A percentile compares a stretch with the other conserved stretches of the same genome.
These are phyloP conservation scores for Aspergillus saccharolyticus DNA, from an alignment of 495 filamentous ascomycete species.

Conservation along the genomic window DNA sequence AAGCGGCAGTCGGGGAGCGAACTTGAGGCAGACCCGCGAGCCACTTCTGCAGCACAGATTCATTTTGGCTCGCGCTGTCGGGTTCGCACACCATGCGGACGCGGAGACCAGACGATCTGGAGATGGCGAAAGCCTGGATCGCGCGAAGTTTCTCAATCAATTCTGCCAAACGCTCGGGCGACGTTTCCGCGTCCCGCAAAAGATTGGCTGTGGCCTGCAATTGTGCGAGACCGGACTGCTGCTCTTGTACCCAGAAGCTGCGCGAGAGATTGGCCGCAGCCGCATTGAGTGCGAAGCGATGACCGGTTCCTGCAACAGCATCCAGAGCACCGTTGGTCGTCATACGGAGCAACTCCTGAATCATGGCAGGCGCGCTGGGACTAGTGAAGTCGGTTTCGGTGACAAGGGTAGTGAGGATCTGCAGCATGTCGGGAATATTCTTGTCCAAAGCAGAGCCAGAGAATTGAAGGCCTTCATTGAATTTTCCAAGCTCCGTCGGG, in stretches of 20 bases:
- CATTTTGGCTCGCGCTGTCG: slow-evolving; percentile 64
- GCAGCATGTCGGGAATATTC: slow-evolving; percentile 86
- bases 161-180: slow-evolving; percentile 60
- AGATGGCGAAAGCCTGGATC: slow-evolving; percentile 75
- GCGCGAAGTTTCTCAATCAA: slow-evolving; percentile 79
- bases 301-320: slow-evolving; percentile 79
- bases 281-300: slow-evolving; percentile 75
- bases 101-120: slow-evolving; percentile 53
- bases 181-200: slow-evolving; percentile 47
- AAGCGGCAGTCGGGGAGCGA: slow-evolving; percentile 30
- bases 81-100: slow-evolving; percentile 80
- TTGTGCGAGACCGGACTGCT: slow-evolving; percentile 80
- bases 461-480: slow-evolving; percentile 75
- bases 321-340: slow-evolving; percentile 88
- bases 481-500: slow-evolving; percentile 61
- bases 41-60: slow-evolving; percentile 67
- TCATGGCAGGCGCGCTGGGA: slow-evolving; percentile 70
- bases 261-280: slow-evolving; percentile 75
- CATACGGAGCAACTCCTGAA: slow-evolving; percentile 77
- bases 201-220: slow-evolving; percentile 75
- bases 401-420: slow-evolving; percentile 72
- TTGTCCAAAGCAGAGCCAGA: slow-evolving; percentile 80
- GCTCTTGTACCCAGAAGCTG: slow-evolving; percentile 65
- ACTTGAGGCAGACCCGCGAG: slow-evolving; percentile 52
- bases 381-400: slow-evolving; percentile 85